These are phyloP conservation scores for Globisporangium viniferum DNA, from an alignment of 352 stramenopile genomes.

Conservation along the genomic window DNA sequence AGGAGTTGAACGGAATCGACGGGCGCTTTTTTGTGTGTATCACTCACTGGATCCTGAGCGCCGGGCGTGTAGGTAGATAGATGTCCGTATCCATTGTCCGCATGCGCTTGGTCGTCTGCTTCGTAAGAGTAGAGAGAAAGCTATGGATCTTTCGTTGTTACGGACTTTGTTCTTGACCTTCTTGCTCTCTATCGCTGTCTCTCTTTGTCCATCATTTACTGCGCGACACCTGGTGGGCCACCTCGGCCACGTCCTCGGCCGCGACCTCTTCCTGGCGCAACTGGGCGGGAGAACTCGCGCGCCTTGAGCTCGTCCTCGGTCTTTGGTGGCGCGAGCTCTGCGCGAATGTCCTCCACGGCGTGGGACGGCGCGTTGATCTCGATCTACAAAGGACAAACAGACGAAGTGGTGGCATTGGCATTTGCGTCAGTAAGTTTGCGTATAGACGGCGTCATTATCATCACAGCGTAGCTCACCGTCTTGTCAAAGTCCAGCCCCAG, in stretches of 20 bases:
- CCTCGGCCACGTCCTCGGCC: constrained; percentile 53
- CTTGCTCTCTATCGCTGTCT: background rate
- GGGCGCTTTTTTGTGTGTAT: background rate
- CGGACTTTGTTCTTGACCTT: background rate
- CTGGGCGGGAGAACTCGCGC: constrained; percentile 72
- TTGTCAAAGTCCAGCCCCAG: constrained; percentile 73
- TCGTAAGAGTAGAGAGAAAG: background rate
- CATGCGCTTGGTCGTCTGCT: background rate
- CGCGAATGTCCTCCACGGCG: constrained; percentile 63
- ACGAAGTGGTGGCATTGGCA: background rate
- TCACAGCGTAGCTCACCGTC: constrained; percentile 26
- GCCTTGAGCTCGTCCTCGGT: constrained; percentile 61
- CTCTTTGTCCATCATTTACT: constrained; percentile 2
- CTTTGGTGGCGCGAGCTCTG: constrained; percentile 48
- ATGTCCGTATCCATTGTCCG: background rate
- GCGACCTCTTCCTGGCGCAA: constrained; percentile 54
- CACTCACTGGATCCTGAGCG: background rate
- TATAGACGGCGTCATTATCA: background rate
- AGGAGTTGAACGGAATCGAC: background rate
- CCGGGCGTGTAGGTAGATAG: background rate
- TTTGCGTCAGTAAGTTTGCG: background rate
- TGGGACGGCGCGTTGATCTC: constrained; percentile 67
- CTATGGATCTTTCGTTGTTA: background rate
- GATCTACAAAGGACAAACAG: constrained; percentile 33
- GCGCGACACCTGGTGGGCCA: constrained; percentile 15